Base-by-base conservation (phyloP, 1,284 basidiomycete species). In the Heterobasidion irregulare region DNA sequence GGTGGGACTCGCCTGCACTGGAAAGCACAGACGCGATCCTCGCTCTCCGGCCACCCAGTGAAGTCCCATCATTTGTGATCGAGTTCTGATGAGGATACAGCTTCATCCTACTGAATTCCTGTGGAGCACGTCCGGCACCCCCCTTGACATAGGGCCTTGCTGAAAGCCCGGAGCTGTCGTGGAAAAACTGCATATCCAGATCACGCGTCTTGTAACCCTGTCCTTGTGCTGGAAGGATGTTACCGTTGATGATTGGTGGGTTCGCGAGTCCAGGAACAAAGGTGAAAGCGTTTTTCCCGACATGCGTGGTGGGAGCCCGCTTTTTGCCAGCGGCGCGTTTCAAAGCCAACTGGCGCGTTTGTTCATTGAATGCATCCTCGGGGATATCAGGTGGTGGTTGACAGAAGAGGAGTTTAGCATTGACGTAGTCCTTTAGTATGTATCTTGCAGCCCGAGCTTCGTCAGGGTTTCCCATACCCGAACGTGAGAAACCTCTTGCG, bases 361-460 rank as follows among this genome's bases (percentile, higher is more conserved):
- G 77, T 50, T 76, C 68, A 70, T 99, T 99, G 76, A 96, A 99
- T 2, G 76, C 75, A 54, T 84, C 79, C 12, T 86, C 80, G 8
- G 82, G 70, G 5, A 84, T 72, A 6, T 75, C 82, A 0, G 93
- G 90, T 8, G 97, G 95, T 16, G 92, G 86, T 59, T 96, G 91
- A 61, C 91, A 92, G 69, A 84, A 98, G 8, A 99, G 77, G 0
- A 99, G 79, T 63, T 92, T 94, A 41, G 92, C 97, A 63, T 92
- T 95, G 59, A 99, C 94, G 65, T 98, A 99, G 73, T 99, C 97
- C 71, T 99, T 99, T 56, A 99, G 79, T 54, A 99, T 80, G 66
- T 91, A 91, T 57, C 97, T 84, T 12, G 96, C 92, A 0, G 96
- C 87, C 53, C 94, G 86, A 19, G 95, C 93, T 68, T 98, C 95